phyloP scores from a whole-genome alignment of 2,329 filamentous ascomycete genomes.

The Metarhizium anisopliae region DNA sequence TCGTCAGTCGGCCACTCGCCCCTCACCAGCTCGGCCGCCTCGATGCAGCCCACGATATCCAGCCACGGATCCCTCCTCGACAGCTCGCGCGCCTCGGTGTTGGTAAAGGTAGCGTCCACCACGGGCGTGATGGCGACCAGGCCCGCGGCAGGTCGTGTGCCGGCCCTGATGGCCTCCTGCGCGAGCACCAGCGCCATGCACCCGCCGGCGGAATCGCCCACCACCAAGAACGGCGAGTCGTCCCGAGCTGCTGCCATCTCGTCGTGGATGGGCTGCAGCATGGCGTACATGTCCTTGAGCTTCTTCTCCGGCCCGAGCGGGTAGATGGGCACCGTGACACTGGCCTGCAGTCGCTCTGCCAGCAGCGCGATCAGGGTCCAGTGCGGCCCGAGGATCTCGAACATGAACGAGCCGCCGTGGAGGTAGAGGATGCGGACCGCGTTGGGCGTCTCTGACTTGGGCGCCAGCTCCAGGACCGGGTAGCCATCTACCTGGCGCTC shows the following conservation, averaged over 20 bases:
- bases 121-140: slow-evolving; percentile 21
- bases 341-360: slow-evolving; percentile 20
- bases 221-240: slow-evolving; percentile 18
- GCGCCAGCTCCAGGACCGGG: slow-evolving; percentile 19
- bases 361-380: slow-evolving; percentile 19
- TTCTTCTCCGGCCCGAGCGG: slow-evolving; percentile 22
- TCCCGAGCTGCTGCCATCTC: slow-evolving; percentile 19
- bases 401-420: slow-evolving; percentile 22
- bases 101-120: slow-evolving; percentile 19
- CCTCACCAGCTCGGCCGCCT: slow-evolving; percentile 17
- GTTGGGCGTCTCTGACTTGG: slow-evolving; percentile 20
- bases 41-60: slow-evolving; percentile 17
- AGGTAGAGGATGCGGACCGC: slow-evolving; percentile 21
- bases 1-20: slow-evolving; percentile 17
- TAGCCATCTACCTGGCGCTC: slow-evolving; percentile 11
- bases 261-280: slow-evolving; percentile 21
- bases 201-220: slow-evolving; percentile 23
- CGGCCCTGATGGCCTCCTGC: slow-evolving; percentile 17
- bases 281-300: slow-evolving; percentile 22
- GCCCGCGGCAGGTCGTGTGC: slow-evolving; percentile 15
- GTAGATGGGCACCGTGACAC: slow-evolving; percentile 22
- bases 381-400: slow-evolving; percentile 18
- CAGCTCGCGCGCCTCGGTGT: slow-evolving; percentile 16
- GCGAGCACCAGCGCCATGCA: slow-evolving; percentile 22
- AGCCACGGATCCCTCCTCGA: slow-evolving; percentile 19